Evolutionary conservation across 306 rosid species (phyloP).

Genomic region (Malus fusca): DNA sequence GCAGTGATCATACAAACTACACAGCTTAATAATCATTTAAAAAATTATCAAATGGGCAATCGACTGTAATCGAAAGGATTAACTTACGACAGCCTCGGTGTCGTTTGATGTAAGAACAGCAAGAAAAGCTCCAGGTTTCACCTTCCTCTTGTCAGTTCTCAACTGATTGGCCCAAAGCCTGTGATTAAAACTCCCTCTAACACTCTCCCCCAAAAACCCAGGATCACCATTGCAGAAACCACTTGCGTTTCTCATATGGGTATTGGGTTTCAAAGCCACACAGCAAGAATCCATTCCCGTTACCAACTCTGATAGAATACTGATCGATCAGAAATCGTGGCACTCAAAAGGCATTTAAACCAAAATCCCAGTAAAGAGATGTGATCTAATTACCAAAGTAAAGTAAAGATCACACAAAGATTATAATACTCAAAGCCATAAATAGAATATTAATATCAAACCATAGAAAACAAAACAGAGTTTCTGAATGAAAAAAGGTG

Average conservation of each 20-base stretch:
- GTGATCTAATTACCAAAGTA: conserved; percentile 5
- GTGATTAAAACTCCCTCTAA: conserved; percentile 39
- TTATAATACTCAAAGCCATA: conserved; percentile 15
- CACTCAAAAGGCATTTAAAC: background rate
- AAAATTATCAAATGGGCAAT: background rate
- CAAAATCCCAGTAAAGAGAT: background rate
- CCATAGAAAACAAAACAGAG: conserved; percentile 4
- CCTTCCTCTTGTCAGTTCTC: conserved; percentile 42
- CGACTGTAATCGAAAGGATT: background rate
- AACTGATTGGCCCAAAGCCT: conserved; percentile 30
- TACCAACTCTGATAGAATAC: conserved; percentile 8
- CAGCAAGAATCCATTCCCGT: conserved; percentile 58
- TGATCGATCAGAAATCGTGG: conserved; percentile 17
- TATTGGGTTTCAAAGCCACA: conserved; percentile 33
- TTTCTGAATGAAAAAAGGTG: background rate
- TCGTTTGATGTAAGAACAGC: conserved; percentile 55
- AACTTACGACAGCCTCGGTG: conserved; percentile 54
- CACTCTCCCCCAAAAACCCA: conserved; percentile 54
- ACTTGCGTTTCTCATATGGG: conserved; percentile 31
- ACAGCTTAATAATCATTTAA: background rate
- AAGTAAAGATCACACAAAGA: conserved; percentile 30
- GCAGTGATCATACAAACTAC: background rate
- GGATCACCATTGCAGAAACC: conserved; percentile 28
- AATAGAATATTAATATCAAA: conserved; percentile 1
- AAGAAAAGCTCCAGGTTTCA: conserved; percentile 41